Evolutionary conservation across 148 eudicot species (phyloP), one percentile per base, ranked within the genome.

Genomic region (Cornus controversa): DNA sequence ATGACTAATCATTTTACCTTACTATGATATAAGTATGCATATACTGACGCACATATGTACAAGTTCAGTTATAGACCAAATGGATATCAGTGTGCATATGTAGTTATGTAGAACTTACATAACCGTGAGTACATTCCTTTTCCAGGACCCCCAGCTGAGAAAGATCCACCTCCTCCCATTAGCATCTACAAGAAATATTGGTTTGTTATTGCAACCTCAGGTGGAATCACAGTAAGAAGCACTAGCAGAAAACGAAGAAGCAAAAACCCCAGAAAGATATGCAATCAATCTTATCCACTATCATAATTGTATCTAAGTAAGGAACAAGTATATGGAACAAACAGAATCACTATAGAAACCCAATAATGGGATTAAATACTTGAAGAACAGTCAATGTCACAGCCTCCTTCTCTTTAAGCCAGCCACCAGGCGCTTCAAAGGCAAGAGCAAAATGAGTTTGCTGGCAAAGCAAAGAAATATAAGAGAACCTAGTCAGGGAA

Each of bases 131-230:
- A 93, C 99, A 96, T 91, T 82, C 99, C 99, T 79, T 96, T 96
- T 80, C 99, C 99, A 70, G 99, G 99, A 82, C 99, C 99, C 66
- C 99, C 99, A 83, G 97, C 95, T 40, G 99, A 96, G 90, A 93
- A 93, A 74, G 99, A 96, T 81, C 99, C 98, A 86, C 99, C 98
- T 71, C 99, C 99, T 81, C 99, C 99, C 98, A 96, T 90, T 67
- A 96, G 91, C 95, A 93, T 91, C 99, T 96, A 81, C 40, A 76
- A 67, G 71, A 66, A 72, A 45, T 5, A 71, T 4, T 64, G 15
- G 68, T 27, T 47, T 65, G 37, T 53, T n/a, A 71, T 69, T 18
- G 14, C n/a, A 22, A 29, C 60, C 26, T 13, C 31, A 70, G 7
- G 22, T n/a, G 20, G 67, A 67, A 79, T 11, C 67, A 24, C 76